A percentile compares a stretch with the other conserved stretches of the same genome.
Conservation (phyloP, 345 rosid species). For the Salix udensis region DNA sequence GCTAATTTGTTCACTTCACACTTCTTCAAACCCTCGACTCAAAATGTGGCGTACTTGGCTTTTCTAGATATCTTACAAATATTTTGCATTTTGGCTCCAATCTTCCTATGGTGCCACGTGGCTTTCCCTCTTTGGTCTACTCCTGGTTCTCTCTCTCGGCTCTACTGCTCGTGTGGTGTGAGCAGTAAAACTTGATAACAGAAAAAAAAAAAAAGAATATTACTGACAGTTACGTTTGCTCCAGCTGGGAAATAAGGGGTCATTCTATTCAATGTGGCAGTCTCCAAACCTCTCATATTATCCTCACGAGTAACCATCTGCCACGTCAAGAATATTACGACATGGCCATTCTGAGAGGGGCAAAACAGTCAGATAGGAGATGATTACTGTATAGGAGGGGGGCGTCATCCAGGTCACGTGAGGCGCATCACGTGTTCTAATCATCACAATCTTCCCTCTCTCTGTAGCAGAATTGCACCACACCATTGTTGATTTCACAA, state of each 20-base stretch:
- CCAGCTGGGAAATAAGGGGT: neutral
- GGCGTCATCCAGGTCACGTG: slow-evolving; percentile 10
- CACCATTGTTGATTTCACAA: neutral
- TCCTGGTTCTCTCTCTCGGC: too few relatives aligned
- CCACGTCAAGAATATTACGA: neutral
- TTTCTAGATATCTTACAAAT: too few relatives aligned
- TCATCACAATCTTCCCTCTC: neutral
- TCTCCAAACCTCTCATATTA: neutral
- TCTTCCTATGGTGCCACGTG: too few relatives aligned
- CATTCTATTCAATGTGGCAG: neutral
- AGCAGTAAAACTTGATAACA: neutral
- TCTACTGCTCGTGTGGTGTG: too few relatives aligned
- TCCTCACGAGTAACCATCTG: neutral
- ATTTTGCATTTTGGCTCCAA: too few relatives aligned
- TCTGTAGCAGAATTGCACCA: neutral
- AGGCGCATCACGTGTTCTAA: neutral
- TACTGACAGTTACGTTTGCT: too few relatives aligned
- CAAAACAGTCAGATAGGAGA: neutral
- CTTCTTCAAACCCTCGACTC: too few relatives aligned
- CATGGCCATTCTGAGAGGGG: neutral
- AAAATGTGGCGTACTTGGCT: too few relatives aligned
- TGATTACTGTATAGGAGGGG: neutral
- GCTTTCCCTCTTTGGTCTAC: too few relatives aligned
- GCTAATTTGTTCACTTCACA: too few relatives aligned
- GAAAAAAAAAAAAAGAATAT: neutral